Base-by-base conservation (phyloP, 2,329 filamentous ascomycete species). In the Colletotrichum musae region DNA sequence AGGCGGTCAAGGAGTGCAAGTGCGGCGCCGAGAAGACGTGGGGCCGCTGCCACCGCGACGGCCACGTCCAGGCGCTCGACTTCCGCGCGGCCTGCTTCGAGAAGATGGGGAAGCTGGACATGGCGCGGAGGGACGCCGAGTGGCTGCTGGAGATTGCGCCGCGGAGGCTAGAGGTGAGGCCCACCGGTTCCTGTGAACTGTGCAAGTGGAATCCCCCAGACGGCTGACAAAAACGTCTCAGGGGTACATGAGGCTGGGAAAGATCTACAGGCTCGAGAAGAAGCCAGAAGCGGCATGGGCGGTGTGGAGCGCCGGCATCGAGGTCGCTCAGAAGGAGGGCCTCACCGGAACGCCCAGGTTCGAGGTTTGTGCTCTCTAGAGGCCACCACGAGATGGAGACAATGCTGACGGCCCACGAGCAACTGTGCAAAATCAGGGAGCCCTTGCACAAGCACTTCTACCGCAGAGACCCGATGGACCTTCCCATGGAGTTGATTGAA, bases 61-160 rank as follows among this genome's bases (percentile, higher is more conserved):
- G 77, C 9, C 82, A 84, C 59, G 76, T 83, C 47, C 77, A 80
- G 64, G 81, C 82, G 3, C 74, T 84, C 12, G 81, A 83, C 71
- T 81, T 82, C 63, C 76, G 81, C 4, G 80, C 81, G 18, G 81
- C 80, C 2, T 70, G 72, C 53, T 82, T 82, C 63, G 80, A 83
- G 65, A 77, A 77, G 24, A 73, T 83, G 45, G 73, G 75, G 7
- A 78, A 82, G 62, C 73, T 83, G 2, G 78, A 76, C 5, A 78
- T 79, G 26, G 82, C 82, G 15, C 77, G 74, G 67, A 76, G 71
- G 41, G 82, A 84, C 62, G 82, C 82, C 9, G 79, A 81, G 72
- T 84, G 82, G 81, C 78, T 84, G 24, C 70, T 84, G 18, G 80
- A 83, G 62, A 76, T 84, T 50, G 80, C 82, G 6, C 82, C 82